Percentiles rank a stretch among this genome's conserved stretches.
Conservation (phyloP, 2,329 filamentous ascomycete genomes). For the Calonectria pseudoreteaudii region DNA sequence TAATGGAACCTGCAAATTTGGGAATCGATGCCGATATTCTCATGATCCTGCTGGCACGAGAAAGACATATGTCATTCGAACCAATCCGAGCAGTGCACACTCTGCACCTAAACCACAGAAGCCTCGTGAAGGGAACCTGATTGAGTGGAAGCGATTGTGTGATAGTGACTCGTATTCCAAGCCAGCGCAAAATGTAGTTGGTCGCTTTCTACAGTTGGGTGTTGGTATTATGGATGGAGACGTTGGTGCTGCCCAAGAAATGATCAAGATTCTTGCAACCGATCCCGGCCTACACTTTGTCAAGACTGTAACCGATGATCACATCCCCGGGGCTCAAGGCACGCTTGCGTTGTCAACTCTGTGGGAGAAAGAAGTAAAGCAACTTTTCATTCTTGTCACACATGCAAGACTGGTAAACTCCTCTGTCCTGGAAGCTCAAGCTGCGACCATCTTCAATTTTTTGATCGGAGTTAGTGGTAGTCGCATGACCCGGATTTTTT, state of each 20-base stretch:
- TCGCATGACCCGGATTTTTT: not conserved
- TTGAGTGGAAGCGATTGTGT: constrained; percentile 2
- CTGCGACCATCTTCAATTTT: not conserved
- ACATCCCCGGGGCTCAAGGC: not conserved
- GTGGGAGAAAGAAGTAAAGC: not conserved
- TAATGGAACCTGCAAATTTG: not conserved
- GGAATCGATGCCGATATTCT: not conserved
- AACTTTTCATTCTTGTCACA: not conserved
- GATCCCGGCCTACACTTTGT: not conserved
- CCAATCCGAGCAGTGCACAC: not conserved
- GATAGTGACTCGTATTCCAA: not conserved
- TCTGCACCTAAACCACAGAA: not conserved
- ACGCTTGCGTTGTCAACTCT: not conserved
- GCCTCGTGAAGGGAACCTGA: not conserved
- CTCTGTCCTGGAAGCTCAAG: not conserved
- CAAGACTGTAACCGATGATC: not conserved
- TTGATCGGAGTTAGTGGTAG: not conserved
- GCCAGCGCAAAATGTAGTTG: not conserved
- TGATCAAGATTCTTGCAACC: not conserved
- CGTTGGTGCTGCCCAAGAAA: not conserved
- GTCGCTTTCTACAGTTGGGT: not conserved
- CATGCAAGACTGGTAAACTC: not conserved
- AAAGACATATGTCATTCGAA: not conserved
- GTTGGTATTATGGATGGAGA: not conserved
- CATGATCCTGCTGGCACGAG: not conserved